Conservation (phyloP, 1,139 yeast genomes). For the Debaryomyces sp. region DNA sequence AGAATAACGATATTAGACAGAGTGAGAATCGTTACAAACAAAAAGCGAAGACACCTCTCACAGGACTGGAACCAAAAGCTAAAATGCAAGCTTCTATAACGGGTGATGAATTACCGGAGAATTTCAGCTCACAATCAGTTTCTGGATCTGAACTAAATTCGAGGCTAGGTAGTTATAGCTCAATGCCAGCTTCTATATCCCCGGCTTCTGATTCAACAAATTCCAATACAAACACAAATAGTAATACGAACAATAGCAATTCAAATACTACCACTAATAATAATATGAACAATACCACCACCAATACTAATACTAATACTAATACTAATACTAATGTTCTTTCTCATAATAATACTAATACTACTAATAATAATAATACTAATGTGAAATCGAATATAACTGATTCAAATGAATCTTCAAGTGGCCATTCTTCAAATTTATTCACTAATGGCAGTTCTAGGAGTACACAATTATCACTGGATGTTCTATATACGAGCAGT, state of each 20-base stretch:
- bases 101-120: not conserved
- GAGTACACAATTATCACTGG: constrained; percentile 12
- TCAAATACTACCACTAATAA: not conserved
- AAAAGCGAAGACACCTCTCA: not conserved
- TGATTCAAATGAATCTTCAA: not conserved
- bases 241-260: not conserved
- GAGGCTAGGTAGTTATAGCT: not conserved
- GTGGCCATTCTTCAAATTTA: constrained; percentile 9
- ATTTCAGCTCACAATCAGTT: not conserved
- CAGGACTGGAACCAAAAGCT: not conserved
- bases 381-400: too few species aligned
- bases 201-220: not conserved
- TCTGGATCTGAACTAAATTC: constrained; percentile 9
- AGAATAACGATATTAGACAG: not conserved
- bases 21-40: not conserved
- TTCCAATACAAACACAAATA: too few species aligned
- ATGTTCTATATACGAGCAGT: constrained; percentile 13
- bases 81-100: not conserved
- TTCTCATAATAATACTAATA: not conserved
- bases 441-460: constrained; percentile 13
- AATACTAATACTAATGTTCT: constrained; percentile 1
- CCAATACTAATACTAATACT: not conserved
- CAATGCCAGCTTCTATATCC: not conserved
- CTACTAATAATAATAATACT: too few species aligned
- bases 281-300: not conserved